Conservation (phyloP, 768 basidiomycete species). For the Gelatoporia subvermispora region DNA sequence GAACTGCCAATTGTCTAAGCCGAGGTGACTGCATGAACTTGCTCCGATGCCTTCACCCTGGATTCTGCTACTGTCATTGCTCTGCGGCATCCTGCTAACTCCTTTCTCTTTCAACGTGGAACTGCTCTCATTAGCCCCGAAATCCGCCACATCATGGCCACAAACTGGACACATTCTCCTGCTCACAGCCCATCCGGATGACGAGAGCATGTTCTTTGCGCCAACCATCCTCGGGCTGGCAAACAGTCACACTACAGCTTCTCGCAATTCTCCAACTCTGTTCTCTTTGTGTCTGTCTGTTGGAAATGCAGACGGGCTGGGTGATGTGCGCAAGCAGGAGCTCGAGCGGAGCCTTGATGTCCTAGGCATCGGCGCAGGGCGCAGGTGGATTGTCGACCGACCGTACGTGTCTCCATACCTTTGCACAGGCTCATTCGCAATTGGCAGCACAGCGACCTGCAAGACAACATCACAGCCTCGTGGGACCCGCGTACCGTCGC, state of each 20-base stretch:
- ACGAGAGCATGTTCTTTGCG: constrained; percentile 92
- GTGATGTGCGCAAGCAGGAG: constrained; percentile 53
- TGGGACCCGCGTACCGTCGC: constrained; percentile 67
- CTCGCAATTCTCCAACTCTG: neutral
- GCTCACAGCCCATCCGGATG: constrained; percentile 91
- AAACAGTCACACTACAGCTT: neutral
- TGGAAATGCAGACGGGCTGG: constrained; percentile 79
- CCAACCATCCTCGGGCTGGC: constrained; percentile 67
- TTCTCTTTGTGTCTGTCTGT: constrained; percentile 70
- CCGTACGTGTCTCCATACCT: constrained; percentile 45
- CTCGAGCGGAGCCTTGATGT: constrained; percentile 58
- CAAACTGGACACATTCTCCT: constrained; percentile 43
- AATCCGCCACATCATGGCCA: neutral
- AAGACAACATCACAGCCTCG: constrained; percentile 63
- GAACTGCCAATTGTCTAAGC: no score
- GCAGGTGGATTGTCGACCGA: constrained; percentile 61
- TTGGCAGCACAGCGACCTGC: constrained; percentile 43
- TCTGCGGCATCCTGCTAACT: no score
- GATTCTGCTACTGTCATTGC: no score
- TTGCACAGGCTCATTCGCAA: neutral
- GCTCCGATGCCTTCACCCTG: no score
- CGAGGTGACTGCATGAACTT: no score
- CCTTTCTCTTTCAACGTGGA: neutral
- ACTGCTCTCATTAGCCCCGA: neutral
- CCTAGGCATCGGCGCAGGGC: constrained; percentile 54